Evolutionary conservation across 2,329 filamentous ascomycete species (phyloP).

Genomic region (Mycosphaerella sp.): DNA sequence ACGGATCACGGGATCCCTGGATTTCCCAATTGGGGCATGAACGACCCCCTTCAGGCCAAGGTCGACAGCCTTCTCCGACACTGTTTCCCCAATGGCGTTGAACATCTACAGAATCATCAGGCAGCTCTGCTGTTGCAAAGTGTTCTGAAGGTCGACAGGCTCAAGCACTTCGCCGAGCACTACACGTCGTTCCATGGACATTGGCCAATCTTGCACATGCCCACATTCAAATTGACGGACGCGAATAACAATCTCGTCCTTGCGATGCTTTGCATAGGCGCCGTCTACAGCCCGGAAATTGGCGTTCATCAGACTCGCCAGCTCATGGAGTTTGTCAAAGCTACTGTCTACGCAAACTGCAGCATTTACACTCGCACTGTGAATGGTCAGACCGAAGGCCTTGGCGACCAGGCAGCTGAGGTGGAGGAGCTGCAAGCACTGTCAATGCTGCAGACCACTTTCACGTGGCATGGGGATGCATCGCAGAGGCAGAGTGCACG

Average conservation of each 20-base stretch:
- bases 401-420: conserved; percentile 35
- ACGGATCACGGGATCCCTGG: conserved; percentile 31
- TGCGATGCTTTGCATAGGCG: conserved; percentile 65
- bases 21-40: conserved; percentile 40
- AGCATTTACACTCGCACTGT: conserved; percentile 43
- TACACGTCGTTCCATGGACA: conserved; percentile 69
- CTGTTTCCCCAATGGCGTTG: conserved; percentile 52
- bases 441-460: conserved; percentile 54
- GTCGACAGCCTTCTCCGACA: conserved; percentile 42
- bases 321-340: conserved; percentile 59
- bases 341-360: conserved; percentile 53
- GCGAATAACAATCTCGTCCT: conserved; percentile 62
- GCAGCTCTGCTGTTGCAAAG: conserved; percentile 36
- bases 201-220: conserved; percentile 65
- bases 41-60: conserved; percentile 43
- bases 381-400: conserved; percentile 36
- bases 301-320: conserved; percentile 56
- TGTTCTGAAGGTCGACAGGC: conserved; percentile 60
- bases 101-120: conserved; percentile 50
- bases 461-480: conserved; percentile 64
- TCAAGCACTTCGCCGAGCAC: conserved; percentile 63
- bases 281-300: conserved; percentile 64
- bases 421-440: conserved; percentile 64
- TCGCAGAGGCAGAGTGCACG: conserved; percentile 59
- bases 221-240: conserved; percentile 61